Base-by-base conservation (phyloP, 2,329 filamentous ascomycete genomes). In the Xylariaceae sp. region DNA sequence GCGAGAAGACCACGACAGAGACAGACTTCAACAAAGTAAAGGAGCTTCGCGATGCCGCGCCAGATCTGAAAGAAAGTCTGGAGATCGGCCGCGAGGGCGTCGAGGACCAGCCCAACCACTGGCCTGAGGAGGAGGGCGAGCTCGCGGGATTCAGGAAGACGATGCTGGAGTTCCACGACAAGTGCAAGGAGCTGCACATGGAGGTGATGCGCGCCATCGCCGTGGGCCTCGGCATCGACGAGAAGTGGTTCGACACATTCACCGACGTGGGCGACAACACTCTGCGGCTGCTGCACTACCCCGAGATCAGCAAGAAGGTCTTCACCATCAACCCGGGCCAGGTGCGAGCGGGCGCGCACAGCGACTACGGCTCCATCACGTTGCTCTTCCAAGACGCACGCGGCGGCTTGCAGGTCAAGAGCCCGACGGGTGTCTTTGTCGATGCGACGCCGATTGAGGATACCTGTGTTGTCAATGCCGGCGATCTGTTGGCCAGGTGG, bases 401-500 rank as follows among this genome's bases (percentile, higher is more conserved):
- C 19, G 57, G 57, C 9, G 57, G 57, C 7, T 37, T 60, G 38
- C 57, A 60, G 44, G 57, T 60, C 13, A 37, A 53, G 41, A 85
- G 81, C 37, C 88, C 89, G 0, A 83, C 78, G 31, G 87, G 87
- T 2, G 79, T 74, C 0, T 95, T 90, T 56, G 81, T 95, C 30
- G 80, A 95, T 56, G 90, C 87, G 1, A 88, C 79, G 6, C 89
- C 90, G 0, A 91, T 95, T 45, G 72, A 81, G 28, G 83, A 81
- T 41, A 89, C 88, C 0, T 84, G 93, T 31, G 87, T 96, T 9
- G 78, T 95, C 50, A 96, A 96, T 57, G 89, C 89, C 0, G 90
- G 89, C 1, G 90, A 96, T 60, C 62, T 96, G 52, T 69, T 96
- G 37, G 84, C 87, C 1, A 74, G 89, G 39, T 95, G 89, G 90